These are phyloP conservation scores for Isochrysis galbana DNA, from an alignment of 78 protist species.

Conservation along the genomic window DNA sequence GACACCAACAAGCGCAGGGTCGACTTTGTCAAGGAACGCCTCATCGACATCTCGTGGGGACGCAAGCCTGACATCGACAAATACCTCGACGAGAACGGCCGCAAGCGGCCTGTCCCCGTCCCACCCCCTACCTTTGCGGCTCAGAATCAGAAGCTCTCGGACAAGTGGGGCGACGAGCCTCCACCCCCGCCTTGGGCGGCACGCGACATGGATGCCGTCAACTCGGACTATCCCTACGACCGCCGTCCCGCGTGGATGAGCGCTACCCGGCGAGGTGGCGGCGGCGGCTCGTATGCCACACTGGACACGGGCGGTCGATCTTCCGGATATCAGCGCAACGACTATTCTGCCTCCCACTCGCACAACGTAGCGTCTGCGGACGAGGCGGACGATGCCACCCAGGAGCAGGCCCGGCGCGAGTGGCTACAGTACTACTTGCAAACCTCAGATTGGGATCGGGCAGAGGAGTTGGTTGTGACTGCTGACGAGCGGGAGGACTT, in stretches of 20 bases:
- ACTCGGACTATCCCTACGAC: not conserved
- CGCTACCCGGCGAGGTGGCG: not conserved
- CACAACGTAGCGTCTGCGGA: not conserved
- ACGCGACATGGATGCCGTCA: too few relatives aligned
- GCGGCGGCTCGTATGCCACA: not conserved
- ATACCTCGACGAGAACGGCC: constrained; percentile 10
- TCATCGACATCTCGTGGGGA: not conserved
- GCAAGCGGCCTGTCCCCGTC: not conserved
- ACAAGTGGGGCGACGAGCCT: too few relatives aligned
- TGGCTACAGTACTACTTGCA: constrained; percentile 20
- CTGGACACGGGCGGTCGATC: not conserved
- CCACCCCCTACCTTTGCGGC: not conserved
- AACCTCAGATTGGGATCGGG: not conserved
- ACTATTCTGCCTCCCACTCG: not conserved
- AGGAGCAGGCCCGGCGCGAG: not conserved
- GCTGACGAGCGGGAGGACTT: not conserved
- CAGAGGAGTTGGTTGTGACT: not conserved
- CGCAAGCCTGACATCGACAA: not conserved
- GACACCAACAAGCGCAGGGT: constrained; percentile 5
- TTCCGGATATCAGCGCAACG: not conserved
- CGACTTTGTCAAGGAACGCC: constrained; percentile 10
- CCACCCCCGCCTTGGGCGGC: too few relatives aligned
- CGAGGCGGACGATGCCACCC: not conserved
- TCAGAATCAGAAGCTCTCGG: too few relatives aligned
- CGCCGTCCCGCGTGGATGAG: not conserved